These are phyloP conservation scores for Kluyveromyces sp. DNA, from an alignment of 1,139 yeast genomes.

Conservation along the genomic window DNA sequence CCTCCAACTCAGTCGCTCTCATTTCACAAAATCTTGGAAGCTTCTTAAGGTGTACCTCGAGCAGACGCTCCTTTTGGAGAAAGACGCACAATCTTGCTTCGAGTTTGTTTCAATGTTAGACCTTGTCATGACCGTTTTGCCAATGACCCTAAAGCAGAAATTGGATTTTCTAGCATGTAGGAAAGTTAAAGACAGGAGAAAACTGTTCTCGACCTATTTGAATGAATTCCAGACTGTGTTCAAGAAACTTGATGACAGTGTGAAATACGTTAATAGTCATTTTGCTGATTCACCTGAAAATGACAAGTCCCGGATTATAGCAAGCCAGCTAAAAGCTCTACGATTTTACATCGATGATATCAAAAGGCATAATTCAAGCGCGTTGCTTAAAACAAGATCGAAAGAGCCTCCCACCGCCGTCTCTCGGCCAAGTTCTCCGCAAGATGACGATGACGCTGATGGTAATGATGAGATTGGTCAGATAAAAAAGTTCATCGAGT, in stretches of 20 bases:
- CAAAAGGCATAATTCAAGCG: constrained; percentile 22
- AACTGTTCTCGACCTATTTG: constrained; percentile 34
- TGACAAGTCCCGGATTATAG: constrained; percentile 53
- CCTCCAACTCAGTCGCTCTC: constrained; percentile 38
- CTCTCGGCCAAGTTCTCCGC: background rate
- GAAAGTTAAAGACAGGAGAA: constrained; percentile 35
- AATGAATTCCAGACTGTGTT: constrained; percentile 33
- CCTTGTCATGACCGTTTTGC: constrained; percentile 51
- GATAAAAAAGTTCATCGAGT: constrained; percentile 44
- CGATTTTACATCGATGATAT: constrained; percentile 49
- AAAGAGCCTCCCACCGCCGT: background rate
- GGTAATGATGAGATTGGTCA: constrained; percentile 39
- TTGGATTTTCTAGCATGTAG: constrained; percentile 37
- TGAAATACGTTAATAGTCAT: constrained; percentile 36
- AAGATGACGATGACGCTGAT: constrained; percentile 36
- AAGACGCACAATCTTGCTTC: constrained; percentile 9
- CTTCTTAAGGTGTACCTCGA: constrained; percentile 24
- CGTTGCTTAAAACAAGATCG: background rate
- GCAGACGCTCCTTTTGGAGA: constrained; percentile 20
- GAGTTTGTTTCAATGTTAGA: constrained; percentile 42
- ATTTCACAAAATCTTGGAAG: constrained; percentile 23
- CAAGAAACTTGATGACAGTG: constrained; percentile 29
- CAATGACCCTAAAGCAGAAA: constrained; percentile 48
- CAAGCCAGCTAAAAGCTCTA: constrained; percentile 53
- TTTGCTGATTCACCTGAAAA: constrained; percentile 44